phyloP scores from a whole-genome alignment of 108 stramenopile species.

The Cafeteria roenbergensis region DNA sequence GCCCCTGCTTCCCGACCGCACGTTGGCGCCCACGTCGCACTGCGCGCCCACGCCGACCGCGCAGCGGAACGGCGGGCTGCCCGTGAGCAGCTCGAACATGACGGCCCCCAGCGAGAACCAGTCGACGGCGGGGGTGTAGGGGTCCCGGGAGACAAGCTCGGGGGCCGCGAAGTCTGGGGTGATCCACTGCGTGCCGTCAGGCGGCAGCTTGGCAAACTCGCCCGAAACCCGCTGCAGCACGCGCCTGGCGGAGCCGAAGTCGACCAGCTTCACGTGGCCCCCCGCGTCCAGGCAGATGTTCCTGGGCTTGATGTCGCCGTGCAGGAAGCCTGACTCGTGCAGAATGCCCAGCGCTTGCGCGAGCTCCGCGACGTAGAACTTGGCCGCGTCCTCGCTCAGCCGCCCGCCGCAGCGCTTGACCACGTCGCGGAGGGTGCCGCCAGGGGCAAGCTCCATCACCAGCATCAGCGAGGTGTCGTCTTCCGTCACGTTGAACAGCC shows the following conservation, averaged over 20 bases:
- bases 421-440: too few species aligned
- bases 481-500: too few species aligned
- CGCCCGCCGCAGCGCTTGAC: not conserved
- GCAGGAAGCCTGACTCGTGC: conserved; percentile 72
- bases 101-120: conserved; percentile 24
- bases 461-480: too few species aligned
- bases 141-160: too few species aligned
- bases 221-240: too few species aligned
- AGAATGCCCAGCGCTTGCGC: conserved; percentile 18
- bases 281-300: conserved; percentile 61
- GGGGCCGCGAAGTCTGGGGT: too few species aligned
- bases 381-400: not conserved
- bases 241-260: conserved; percentile 88
- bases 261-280: conserved; percentile 73
- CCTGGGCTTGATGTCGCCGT: conserved; percentile 87
- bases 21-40: too few species aligned
- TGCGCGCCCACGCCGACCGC: too few species aligned
- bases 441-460: too few species aligned
- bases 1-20: too few species aligned
- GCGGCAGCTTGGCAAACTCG: too few species aligned
- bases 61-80: conserved; percentile 18
- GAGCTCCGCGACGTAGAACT: conserved; percentile 12
- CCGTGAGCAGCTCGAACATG: conserved; percentile 18
- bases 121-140: conserved; percentile 21
- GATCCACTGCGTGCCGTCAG: too few species aligned